Base-by-base conservation (phyloP, 495 filamentous ascomycete species). In the Lasiosphaeris hirsuta region DNA sequence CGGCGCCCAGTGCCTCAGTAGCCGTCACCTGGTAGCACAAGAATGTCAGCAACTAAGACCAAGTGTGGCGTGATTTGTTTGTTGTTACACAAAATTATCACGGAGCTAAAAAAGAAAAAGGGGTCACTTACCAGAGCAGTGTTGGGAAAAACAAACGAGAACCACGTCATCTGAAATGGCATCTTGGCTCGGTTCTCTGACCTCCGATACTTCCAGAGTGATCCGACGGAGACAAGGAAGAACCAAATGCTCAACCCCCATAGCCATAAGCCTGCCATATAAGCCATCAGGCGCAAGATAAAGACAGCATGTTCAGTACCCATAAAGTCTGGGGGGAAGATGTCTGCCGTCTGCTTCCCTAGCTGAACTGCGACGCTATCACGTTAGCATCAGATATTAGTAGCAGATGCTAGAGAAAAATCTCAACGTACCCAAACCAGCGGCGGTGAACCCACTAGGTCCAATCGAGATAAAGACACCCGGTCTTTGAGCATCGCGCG, bases 231-330 rank as follows among this genome's bases (percentile, higher is more conserved):
- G 10, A 93, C 85, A 56, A 92, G 75, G 69, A 96, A 95, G 75
- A 93, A 96, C 85, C 90, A 96, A 11, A 90, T 68, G 40, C 90
- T 89, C 23, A 95, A 73, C 0, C 86, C 90, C 89, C 90, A 96
- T 4, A 96, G 76, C 90, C 90, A 96, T 7, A 96, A 68, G 1
- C 86, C 83, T 0, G 81, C 56, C 44, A 80, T 64, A 47, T 73
- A 68, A 6, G 75, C 67, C 10, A 79, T 55, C 0, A 81, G 47
- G 34, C 68, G 66, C 34, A 81, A 56, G 42, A 77, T 71, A 35
- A 70, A 61, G 37, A 70, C 56, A 14, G 73, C 68, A 49, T 76
- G 65, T 3, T 68, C 30, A 7, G 69, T 61, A n/a, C 63, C 75
- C 39, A 67, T 59, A 46, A 75, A 77, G 34, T 67, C 63, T n/a